These are phyloP conservation scores for Aristolochia fimbriata DNA, from an alignment of 164 flowering plant genomes.

Conservation along the genomic window DNA sequence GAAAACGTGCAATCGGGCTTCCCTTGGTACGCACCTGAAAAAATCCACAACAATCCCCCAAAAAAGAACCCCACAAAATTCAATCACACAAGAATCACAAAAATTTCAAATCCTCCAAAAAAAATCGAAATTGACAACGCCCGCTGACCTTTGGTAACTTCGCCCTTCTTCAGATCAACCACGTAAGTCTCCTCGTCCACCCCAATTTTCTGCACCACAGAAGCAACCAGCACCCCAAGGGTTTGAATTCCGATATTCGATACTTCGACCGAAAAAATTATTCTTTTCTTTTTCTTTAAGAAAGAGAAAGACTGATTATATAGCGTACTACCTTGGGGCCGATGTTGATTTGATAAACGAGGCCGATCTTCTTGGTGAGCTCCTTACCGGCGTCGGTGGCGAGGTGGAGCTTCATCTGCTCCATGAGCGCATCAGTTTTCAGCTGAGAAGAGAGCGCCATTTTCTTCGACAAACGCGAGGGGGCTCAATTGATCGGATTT, in stretches of 20 bases:
- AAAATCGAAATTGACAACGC: no score
- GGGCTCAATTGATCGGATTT: neutral
- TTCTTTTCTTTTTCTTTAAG: no score
- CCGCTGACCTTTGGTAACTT: constrained; percentile 67
- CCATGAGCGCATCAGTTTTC: constrained; percentile 67
- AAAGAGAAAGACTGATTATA: neutral
- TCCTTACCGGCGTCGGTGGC: constrained; percentile 71
- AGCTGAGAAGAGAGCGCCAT: constrained; percentile 18
- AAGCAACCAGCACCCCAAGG: constrained; percentile 1
- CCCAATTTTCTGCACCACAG: constrained; percentile 60
- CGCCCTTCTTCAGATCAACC: constrained; percentile 92
- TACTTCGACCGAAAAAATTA: no score
- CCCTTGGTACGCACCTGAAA: constrained; percentile 70
- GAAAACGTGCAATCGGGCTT: constrained; percentile 95
- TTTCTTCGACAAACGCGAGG: neutral
- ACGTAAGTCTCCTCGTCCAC: constrained; percentile 56
- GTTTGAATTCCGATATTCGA: no score
- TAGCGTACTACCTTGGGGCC: constrained; percentile 63
- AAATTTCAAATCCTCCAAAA: no score
- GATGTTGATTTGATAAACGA: constrained; percentile 78
- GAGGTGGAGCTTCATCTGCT: constrained; percentile 74
- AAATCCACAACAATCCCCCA: neutral
- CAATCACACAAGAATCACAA: neutral
- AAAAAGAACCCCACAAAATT: neutral
- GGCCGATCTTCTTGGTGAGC: constrained; percentile 59